Percentiles rank a stretch among this genome's conserved stretches.
phyloP scores from a whole-genome alignment of 495 filamentous ascomycete genomes.

The Poronia punctata region DNA sequence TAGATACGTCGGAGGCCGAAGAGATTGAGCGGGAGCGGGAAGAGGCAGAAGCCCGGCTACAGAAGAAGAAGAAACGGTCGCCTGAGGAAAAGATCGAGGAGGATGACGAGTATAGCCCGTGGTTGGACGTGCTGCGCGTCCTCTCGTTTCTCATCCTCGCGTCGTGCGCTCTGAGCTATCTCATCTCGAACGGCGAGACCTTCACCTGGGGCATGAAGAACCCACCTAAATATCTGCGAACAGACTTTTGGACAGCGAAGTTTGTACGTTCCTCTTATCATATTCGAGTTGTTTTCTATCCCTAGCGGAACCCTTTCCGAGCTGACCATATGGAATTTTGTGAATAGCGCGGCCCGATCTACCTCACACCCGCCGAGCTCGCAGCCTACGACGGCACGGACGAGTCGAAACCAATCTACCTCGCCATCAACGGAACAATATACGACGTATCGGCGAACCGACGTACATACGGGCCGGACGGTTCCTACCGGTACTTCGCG shows the following conservation, averaged over 20 bases:
- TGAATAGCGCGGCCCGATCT: constrained; percentile 27
- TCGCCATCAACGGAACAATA: constrained; percentile 88
- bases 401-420: constrained; percentile 69
- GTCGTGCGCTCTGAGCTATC: constrained; percentile 67
- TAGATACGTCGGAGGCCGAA: constrained; percentile 19
- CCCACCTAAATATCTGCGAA: constrained; percentile 60
- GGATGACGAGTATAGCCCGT: constrained; percentile 31
- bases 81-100: constrained; percentile 33
- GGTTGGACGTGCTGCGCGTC: constrained; percentile 70
- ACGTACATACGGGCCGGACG: constrained; percentile 79
- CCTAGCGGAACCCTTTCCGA: no score
- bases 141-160: constrained; percentile 62
- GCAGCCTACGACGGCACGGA: constrained; percentile 71
- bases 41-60: constrained; percentile 9
- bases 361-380: constrained; percentile 70
- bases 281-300: no score
- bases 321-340: no score
- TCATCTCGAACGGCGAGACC: constrained; percentile 64
- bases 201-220: constrained; percentile 49
- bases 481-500: constrained; percentile 80
- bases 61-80: constrained; percentile 15
- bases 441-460: constrained; percentile 81
- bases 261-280: constrained; percentile 39
- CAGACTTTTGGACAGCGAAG: constrained; percentile 54
- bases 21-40: constrained; percentile 18